A percentile compares a stretch with the other conserved stretches of the same genome.
These are phyloP conservation scores for Diaporthe destruens DNA, from an alignment of 2,329 filamentous ascomycete species.

Conservation along the genomic window DNA sequence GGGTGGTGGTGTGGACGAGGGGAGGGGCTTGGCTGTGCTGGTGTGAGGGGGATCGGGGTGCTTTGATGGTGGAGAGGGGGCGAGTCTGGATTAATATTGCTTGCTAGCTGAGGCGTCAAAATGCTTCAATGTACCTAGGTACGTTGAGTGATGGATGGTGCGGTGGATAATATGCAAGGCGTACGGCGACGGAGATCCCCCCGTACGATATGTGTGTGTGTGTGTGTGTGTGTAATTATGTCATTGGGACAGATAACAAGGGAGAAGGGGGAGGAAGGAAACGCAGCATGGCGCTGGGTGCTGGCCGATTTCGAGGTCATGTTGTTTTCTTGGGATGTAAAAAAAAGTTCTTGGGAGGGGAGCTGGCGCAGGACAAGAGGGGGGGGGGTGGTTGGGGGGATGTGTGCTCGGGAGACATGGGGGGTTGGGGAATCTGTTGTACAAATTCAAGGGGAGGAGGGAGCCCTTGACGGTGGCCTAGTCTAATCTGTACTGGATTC, in stretches of 20 bases:
- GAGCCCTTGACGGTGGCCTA: neutral
- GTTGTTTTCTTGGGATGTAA: neutral
- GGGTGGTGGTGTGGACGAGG: neutral
- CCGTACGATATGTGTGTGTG: neutral
- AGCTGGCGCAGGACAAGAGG: neutral
- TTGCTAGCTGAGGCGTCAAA: no score
- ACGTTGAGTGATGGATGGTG: neutral
- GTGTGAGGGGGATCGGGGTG: neutral
- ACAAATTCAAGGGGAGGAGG: neutral
- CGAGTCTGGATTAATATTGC: no score
- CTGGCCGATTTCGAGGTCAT: neutral
- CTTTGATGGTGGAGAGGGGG: no score
- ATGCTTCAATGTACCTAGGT: neutral
- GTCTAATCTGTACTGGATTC: neutral
- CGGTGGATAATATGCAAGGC: neutral
- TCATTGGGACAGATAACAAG: neutral
- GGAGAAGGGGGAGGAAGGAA: neutral
- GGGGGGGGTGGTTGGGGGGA: neutral
- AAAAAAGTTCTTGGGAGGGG: neutral
- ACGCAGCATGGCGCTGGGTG: slow-evolving; percentile 27
- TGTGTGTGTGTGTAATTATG: slow-evolving; percentile 5
- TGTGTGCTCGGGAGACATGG: neutral
- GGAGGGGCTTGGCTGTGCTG: no score
- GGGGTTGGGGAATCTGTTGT: neutral
- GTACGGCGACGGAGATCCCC: no score